Base-by-base conservation (phyloP, 306 rosid species). In the Quercus bicolor region DNA sequence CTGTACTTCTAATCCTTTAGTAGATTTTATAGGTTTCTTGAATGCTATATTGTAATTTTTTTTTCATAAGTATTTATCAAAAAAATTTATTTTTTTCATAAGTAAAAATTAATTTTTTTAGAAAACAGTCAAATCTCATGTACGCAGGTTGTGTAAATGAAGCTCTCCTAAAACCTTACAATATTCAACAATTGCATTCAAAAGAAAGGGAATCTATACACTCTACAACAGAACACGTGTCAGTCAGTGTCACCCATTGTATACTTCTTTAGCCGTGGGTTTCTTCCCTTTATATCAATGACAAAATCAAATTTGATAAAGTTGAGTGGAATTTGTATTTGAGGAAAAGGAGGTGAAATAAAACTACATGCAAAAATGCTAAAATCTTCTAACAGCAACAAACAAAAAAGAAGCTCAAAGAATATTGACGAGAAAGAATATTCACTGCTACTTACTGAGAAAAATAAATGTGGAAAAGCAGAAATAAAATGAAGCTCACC, bases 401-500 rank as follows among this genome's bases (percentile, higher is more conserved):
- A 56, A 37, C 5, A 48, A n/a, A 40, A 52, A 60, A 16, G 14
- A 14, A 59, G 26, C 56, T 11, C 74, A 24, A 20, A 53, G 57
- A 70, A 56, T 66, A 65, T 15, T 31, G 16, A 20, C 13, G 19
- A 18, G 28, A 75, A n/a, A 24, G 16, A 13, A 29, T n/a, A 15
- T 24, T 56, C 57, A 12, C 53, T 3, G 16, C 5, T 48, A 12
- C 53, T 0, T 48, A 54, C 40, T 12, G 57, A 56, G 66, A 64
- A 64, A 65, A 72, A 76, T 40, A 18, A 8, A 45, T 40, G 52
- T 20, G 16, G 24, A 72, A 71, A 59, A 59, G 79, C 73, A 48
- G 54, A 61, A 74, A 83, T 5, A 65, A 57, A 90, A 73, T 54
- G 75, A 84, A 70, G 48, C 82, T 77, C 77, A 89, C 97, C 98